These are phyloP conservation scores for Perkinsus marinus DNA, from an alignment of 169 alveolate species.

Conservation along the genomic window DNA sequence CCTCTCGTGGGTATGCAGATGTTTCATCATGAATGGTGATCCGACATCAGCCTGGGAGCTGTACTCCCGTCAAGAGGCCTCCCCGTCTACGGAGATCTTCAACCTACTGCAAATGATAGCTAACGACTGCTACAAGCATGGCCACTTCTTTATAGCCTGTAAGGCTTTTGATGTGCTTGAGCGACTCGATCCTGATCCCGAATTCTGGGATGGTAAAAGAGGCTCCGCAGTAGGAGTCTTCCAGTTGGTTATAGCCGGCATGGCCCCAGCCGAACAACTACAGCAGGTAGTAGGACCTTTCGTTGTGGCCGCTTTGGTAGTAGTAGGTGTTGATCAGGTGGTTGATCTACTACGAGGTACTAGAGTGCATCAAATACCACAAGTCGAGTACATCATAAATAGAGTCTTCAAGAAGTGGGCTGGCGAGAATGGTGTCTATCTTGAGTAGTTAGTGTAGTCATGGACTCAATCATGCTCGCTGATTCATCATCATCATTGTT, in stretches of 20 bases:
- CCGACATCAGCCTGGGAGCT: constrained; percentile 70
- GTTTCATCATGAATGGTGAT: constrained; percentile 59
- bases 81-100: constrained; percentile 60
- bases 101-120: constrained; percentile 59
- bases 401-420: constrained; percentile 57
- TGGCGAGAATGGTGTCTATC: constrained; percentile 17
- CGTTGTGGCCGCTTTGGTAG: background rate
- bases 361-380: constrained; percentile 32
- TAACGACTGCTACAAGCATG: constrained; percentile 73
- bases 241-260: constrained; percentile 54
- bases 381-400: constrained; percentile 45
- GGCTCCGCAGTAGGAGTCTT: constrained; percentile 68
- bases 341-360: constrained; percentile 50
- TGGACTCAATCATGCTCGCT: too few relatives aligned
- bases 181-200: constrained; percentile 69
- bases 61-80: constrained; percentile 61
- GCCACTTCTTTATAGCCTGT: constrained; percentile 68
- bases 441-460: background rate
- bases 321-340: constrained; percentile 21
- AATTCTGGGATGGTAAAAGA: constrained; percentile 58
- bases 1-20: constrained; percentile 48
- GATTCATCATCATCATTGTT: too few relatives aligned
- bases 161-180: constrained; percentile 71
- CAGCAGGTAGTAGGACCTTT: background rate
- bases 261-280: background rate